These are phyloP conservation scores for Globisporangium uncinulatum DNA, from an alignment of 352 stramenopile genomes.

Conservation along the genomic window DNA sequence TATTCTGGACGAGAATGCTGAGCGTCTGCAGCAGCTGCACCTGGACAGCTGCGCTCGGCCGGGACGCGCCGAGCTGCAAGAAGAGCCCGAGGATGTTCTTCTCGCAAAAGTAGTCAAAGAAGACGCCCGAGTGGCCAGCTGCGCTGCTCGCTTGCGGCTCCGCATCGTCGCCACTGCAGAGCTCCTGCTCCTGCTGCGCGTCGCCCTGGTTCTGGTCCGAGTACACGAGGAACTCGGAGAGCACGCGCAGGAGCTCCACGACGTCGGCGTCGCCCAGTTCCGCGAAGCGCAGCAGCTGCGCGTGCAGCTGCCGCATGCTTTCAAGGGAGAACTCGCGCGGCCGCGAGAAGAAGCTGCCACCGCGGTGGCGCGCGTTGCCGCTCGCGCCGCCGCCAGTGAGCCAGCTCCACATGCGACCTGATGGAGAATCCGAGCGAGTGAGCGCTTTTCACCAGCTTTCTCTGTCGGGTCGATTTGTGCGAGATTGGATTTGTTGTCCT, in stretches of 20 bases:
- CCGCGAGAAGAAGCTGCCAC: slow-evolving; percentile 16
- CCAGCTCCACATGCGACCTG: slow-evolving; percentile 32
- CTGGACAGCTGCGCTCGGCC: slow-evolving; percentile 66
- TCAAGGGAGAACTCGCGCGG: slow-evolving; percentile 54
- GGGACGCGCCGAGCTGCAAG: slow-evolving; percentile 69
- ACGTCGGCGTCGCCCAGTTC: slow-evolving; percentile 65
- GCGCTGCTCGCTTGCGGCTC: not conserved
- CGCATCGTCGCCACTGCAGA: slow-evolving; percentile 9
- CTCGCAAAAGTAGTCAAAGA: slow-evolving; percentile 97
- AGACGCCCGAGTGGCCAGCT: slow-evolving; percentile 28
- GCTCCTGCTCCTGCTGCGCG: not conserved
- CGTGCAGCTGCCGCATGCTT: slow-evolving; percentile 74
- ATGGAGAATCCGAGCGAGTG: no score
- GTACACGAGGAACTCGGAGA: slow-evolving; percentile 87
- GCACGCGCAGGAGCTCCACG: slow-evolving; percentile 74
- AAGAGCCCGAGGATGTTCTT: slow-evolving; percentile 93
- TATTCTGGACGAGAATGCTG: slow-evolving; percentile 90
- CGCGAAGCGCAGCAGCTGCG: slow-evolving; percentile 49
- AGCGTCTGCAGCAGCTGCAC: slow-evolving; percentile 92
- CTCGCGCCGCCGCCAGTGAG: slow-evolving; percentile 21
- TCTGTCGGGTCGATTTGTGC: no score
- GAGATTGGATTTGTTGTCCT: no score
- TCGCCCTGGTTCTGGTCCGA: slow-evolving; percentile 68
- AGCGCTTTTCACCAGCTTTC: no score
- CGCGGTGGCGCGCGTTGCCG: slow-evolving; percentile 5